Percentiles rank a stretch among this genome's conserved stretches.
Evolutionary conservation across 1,284 basidiomycete genomes (phyloP).

Genomic region (Erythrobasidium hasegawianum): DNA sequence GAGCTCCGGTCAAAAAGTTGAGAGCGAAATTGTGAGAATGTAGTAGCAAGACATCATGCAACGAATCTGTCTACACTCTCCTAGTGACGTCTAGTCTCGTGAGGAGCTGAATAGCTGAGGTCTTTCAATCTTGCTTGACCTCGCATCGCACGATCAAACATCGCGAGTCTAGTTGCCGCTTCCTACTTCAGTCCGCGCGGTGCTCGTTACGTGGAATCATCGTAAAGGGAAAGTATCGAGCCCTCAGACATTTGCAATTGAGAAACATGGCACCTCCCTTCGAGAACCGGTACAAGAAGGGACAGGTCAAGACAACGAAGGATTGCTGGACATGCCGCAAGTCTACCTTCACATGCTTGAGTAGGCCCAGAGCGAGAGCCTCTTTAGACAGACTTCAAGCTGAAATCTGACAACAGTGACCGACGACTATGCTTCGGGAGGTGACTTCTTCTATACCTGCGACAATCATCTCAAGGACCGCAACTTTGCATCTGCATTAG

Average conservation of each 20-base stretch:
- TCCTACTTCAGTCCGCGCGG: too few relatives aligned
- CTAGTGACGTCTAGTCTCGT: too few relatives aligned
- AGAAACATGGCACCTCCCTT: conserved; percentile 7
- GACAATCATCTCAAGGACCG: conserved; percentile 29
- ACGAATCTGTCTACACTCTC: too few relatives aligned
- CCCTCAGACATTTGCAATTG: neutral
- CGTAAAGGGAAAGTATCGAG: too few relatives aligned
- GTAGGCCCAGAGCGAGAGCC: neutral
- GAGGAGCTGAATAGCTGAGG: too few relatives aligned
- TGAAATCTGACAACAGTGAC: conserved; percentile 13
- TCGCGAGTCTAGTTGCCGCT: too few relatives aligned
- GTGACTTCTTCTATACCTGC: conserved; percentile 30
- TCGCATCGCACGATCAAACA: too few relatives aligned
- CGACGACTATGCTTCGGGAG: conserved; percentile 25
- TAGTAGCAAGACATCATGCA: too few relatives aligned
- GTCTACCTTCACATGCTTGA: conserved; percentile 17
- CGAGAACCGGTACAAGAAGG: conserved; percentile 22
- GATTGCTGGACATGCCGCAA: conserved; percentile 35
- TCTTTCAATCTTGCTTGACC: too few relatives aligned
- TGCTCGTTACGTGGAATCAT: too few relatives aligned
- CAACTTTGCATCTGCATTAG: conserved; percentile 27
- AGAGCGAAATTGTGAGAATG: too few relatives aligned
- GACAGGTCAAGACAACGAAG: conserved; percentile 30
- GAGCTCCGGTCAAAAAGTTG: too few relatives aligned
- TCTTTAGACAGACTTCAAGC: neutral